A percentile compares a stretch with the other conserved stretches of the same genome.
phyloP scores from a whole-genome alignment of 1,284 basidiomycete species.

The Cutaneotrichosporon arboriforme region DNA sequence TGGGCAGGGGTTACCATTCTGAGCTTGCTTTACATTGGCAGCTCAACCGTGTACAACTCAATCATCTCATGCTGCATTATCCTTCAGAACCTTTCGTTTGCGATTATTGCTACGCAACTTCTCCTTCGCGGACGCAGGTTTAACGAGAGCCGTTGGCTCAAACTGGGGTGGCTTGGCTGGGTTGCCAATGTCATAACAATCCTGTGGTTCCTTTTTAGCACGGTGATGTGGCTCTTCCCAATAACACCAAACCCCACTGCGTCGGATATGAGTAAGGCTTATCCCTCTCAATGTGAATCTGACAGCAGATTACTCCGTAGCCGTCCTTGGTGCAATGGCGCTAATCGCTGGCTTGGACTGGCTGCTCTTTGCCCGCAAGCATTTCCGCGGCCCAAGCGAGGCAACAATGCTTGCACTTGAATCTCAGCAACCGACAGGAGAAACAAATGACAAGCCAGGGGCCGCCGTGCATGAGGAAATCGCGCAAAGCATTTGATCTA shows the following conservation, averaged over 20 bases:
- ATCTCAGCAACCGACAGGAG: not conserved
- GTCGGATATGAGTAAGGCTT: slow-evolving; percentile 14
- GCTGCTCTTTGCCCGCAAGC: slow-evolving; percentile 14
- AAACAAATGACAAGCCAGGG: not conserved
- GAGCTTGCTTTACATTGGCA: slow-evolving; percentile 15
- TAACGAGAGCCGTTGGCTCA: slow-evolving; percentile 13
- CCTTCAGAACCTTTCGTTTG: slow-evolving; percentile 11
- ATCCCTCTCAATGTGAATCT: not conserved
- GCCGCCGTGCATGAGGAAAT: too few relatives aligned
- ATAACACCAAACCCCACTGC: slow-evolving; percentile 6
- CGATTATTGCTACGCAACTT: slow-evolving; percentile 7
- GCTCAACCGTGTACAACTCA: slow-evolving; percentile 14
- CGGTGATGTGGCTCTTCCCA: slow-evolving; percentile 19
- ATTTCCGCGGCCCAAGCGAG: slow-evolving; percentile 10
- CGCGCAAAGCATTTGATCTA: too few relatives aligned
- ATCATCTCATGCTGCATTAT: slow-evolving; percentile 18
- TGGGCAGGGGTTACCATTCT: slow-evolving; percentile 11
- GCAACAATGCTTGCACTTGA: slow-evolving; percentile 10
- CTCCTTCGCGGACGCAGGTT: slow-evolving; percentile 8
- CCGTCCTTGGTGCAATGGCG: slow-evolving; percentile 12
- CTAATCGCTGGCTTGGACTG: slow-evolving; percentile 11
- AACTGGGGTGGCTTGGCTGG: slow-evolving; percentile 11
- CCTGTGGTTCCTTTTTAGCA: slow-evolving; percentile 7
- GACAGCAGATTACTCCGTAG: slow-evolving; percentile 13
- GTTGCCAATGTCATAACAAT: slow-evolving; percentile 8